Evolutionary conservation across 805 yeast genomes (phyloP).

Genomic region (Spathaspora boniae): DNA sequence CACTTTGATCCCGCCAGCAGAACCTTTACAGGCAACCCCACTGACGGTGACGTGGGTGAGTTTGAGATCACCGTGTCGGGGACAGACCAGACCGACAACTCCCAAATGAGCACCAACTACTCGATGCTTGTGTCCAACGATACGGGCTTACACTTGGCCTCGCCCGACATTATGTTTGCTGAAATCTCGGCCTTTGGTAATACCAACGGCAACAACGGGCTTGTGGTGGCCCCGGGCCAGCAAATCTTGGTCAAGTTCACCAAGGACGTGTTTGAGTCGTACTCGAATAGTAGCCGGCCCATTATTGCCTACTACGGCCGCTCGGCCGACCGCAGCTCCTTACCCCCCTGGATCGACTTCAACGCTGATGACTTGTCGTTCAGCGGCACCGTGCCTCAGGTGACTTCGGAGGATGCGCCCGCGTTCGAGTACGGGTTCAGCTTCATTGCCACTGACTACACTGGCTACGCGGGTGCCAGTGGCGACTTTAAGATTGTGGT

Average conservation of each 20-base stretch:
- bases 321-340: constrained; percentile 76
- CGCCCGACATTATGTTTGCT: constrained; percentile 41
- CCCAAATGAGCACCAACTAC: constrained; percentile 45
- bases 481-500: constrained; percentile 70
- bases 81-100: constrained; percentile 52
- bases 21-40: constrained; percentile 69
- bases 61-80: constrained; percentile 57
- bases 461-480: constrained; percentile 68
- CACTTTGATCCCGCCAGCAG: constrained; percentile 59
- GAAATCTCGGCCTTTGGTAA: constrained; percentile 63
- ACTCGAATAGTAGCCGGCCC: constrained; percentile 41
- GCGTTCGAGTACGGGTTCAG: constrained; percentile 66
- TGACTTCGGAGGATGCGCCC: constrained; percentile 86
- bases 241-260: constrained; percentile 65
- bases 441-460: constrained; percentile 75
- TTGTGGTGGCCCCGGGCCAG: constrained; percentile 70
- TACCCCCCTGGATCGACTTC: constrained; percentile 87
- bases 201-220: constrained; percentile 72
- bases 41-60: constrained; percentile 36
- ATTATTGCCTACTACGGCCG: constrained; percentile 75
- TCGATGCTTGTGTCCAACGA: constrained; percentile 57
- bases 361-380: constrained; percentile 61
- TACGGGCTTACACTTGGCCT: constrained; percentile 50
- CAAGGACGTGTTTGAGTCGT: constrained; percentile 46
- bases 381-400: constrained; percentile 84